These are phyloP conservation scores for Aspergillus ibericus DNA, from an alignment of 2,329 filamentous ascomycete species.

Conservation along the genomic window DNA sequence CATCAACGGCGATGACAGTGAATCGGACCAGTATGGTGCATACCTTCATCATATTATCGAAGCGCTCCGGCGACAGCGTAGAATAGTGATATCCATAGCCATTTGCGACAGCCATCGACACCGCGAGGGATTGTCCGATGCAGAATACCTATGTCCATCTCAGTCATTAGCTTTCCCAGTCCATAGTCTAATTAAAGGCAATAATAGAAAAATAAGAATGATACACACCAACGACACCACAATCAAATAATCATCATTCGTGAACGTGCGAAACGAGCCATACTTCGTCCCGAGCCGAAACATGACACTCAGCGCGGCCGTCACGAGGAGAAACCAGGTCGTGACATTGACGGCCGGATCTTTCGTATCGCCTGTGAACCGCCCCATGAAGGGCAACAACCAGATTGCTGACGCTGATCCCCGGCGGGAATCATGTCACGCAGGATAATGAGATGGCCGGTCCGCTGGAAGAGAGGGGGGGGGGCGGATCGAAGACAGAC, in stretches of 20 bases:
- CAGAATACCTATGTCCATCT: slow-evolving; percentile 17
- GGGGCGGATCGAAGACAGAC: too few relatives aligned
- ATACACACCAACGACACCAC: slow-evolving; percentile 17
- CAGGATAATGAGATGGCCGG: neutral
- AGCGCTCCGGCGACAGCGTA: slow-evolving; percentile 12
- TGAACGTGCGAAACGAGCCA: slow-evolving; percentile 21
- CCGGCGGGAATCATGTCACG: neutral
- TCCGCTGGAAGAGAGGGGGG: too few relatives aligned
- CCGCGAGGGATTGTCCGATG: slow-evolving; percentile 18
- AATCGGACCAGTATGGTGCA: slow-evolving; percentile 2
- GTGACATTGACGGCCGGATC: slow-evolving; percentile 25
- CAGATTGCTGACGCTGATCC: neutral
- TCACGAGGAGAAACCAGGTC: slow-evolving; percentile 23
- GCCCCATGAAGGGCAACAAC: slow-evolving; percentile 12
- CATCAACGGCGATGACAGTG: slow-evolving; percentile 8
- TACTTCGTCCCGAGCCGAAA: slow-evolving; percentile 24
- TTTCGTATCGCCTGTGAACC: slow-evolving; percentile 22
- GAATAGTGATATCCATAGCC: slow-evolving; percentile 24
- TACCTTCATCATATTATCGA: slow-evolving; percentile 24
- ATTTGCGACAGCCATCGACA: slow-evolving; percentile 23
- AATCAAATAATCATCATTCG: slow-evolving; percentile 24
- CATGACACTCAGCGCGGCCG: slow-evolving; percentile 20
- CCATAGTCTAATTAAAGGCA: too few relatives aligned
- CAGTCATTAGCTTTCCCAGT: neutral
- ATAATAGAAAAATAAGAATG: too few relatives aligned